These are phyloP conservation scores for Aspergillus neotritici DNA, from an alignment of 2,329 filamentous ascomycete genomes.

Conservation along the genomic window DNA sequence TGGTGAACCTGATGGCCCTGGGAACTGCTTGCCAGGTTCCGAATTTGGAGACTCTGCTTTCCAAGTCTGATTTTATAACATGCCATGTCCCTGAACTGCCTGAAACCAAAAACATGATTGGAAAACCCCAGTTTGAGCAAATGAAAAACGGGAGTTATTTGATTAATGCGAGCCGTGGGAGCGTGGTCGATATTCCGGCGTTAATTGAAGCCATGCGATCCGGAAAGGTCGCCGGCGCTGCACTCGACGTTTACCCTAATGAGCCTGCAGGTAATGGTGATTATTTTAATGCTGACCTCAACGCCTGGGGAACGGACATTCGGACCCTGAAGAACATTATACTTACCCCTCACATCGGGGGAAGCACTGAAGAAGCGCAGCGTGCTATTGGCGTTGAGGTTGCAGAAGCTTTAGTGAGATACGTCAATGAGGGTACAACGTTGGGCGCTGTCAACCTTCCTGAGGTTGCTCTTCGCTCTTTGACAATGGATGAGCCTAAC, in stretches of 20 bases:
- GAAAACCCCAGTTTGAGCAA: conserved; percentile 66
- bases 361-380: conserved; percentile 96
- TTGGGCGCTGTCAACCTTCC: conserved; percentile 92
- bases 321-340: conserved; percentile 85
- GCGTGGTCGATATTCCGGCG: conserved; percentile 87
- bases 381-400: conserved; percentile 94
- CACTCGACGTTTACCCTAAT: conserved; percentile 92
- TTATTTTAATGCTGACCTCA: conserved; percentile 82
- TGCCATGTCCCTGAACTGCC: conserved; percentile 89
- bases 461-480: conserved; percentile 83
- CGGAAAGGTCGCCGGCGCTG: conserved; percentile 86
- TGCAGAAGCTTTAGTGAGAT: conserved; percentile 76
- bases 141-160: conserved; percentile 94
- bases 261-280: conserved; percentile 92
- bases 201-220: conserved; percentile 79
- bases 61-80: conserved; percentile 82
- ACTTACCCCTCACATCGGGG: conserved; percentile 92
- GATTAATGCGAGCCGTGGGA: conserved; percentile 92
- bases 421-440: conserved; percentile 92
- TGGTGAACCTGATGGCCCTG: conserved; percentile 88
- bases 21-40: conserved; percentile 81
- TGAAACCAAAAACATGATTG: conserved; percentile 91
- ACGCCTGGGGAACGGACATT: conserved; percentile 79
- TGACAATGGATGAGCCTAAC: conserved; percentile 83
- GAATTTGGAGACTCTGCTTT: conserved; percentile 68